Percentiles rank a stretch among this genome's conserved stretches.
phyloP scores from a whole-genome alignment of 2,329 filamentous ascomycete species.

The Trichoderma pleuroti region DNA sequence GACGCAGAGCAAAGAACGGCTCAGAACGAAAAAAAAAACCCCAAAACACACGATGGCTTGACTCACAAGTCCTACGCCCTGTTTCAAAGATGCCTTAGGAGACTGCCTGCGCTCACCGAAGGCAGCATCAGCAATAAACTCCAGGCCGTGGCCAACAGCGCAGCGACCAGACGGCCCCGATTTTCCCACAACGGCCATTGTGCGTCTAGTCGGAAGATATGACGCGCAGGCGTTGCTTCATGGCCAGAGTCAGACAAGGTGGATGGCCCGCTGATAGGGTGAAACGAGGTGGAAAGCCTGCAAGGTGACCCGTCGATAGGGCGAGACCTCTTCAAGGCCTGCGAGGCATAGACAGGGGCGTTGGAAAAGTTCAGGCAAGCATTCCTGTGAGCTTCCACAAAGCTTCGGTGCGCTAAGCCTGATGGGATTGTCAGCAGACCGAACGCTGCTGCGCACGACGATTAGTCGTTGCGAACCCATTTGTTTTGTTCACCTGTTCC shows the following conservation, averaged over 20 bases:
- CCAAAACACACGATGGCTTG: neutral
- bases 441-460: neutral
- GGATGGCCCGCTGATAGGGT: neutral
- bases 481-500: neutral
- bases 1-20: neutral
- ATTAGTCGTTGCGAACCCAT: neutral
- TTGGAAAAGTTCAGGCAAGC: neutral
- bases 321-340: neutral
- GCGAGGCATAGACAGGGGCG: conserved; percentile 3
- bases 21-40: neutral
- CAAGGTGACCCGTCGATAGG: conserved; percentile 4
- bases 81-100: neutral
- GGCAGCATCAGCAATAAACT: neutral
- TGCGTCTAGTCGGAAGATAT: neutral
- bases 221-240: neutral
- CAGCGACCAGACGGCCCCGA: neutral
- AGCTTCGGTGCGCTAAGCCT: neutral
- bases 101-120: conserved; percentile 2
- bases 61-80: conserved; percentile 12
- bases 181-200: neutral
- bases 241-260: neutral
- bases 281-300: neutral
- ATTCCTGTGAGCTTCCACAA: conserved; percentile 1
- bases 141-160: neutral
- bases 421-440: conserved; percentile 13